phyloP scores from a whole-genome alignment of 495 filamentous ascomycete genomes.

The Penicillium alfredii region DNA sequence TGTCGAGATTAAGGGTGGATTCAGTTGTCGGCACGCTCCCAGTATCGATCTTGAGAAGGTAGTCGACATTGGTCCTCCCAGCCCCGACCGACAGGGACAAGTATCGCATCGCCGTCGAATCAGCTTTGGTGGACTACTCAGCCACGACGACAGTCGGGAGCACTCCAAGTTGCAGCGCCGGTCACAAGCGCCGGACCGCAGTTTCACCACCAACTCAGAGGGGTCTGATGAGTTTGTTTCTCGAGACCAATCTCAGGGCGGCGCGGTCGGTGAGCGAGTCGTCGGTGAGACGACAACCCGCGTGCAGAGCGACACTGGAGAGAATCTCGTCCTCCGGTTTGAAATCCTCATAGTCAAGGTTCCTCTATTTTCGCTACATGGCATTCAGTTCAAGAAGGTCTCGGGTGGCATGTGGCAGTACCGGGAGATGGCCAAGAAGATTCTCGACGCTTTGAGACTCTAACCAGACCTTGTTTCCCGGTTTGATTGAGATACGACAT shows the following conservation, averaged over 20 bases:
- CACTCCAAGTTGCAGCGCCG: constrained; percentile 30
- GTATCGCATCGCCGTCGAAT: constrained; percentile 69
- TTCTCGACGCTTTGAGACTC: constrained; percentile 79
- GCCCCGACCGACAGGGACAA: constrained; percentile 47
- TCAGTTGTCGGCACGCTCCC: constrained; percentile 79
- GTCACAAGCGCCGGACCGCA: constrained; percentile 52
- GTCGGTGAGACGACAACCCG: constrained; percentile 79
- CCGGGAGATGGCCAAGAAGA: constrained; percentile 94
- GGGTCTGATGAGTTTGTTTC: constrained; percentile 65
- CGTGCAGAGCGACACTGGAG: constrained; percentile 78
- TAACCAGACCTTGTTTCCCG: constrained; percentile 27
- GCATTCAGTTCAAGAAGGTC: constrained; percentile 97
- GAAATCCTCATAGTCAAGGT: constrained; percentile 99
- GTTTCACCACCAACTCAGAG: constrained; percentile 71
- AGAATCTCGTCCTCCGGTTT: constrained; percentile 75
- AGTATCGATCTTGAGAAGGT: constrained; percentile 82
- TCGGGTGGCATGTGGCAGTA: constrained; percentile 97
- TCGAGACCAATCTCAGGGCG: constrained; percentile 28
- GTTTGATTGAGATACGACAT: neutral
- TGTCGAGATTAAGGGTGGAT: constrained; percentile 87
- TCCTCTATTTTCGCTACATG: constrained; percentile 84
- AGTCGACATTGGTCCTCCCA: constrained; percentile 50
- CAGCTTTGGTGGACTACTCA: constrained; percentile 69
- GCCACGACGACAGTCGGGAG: constrained; percentile 50
- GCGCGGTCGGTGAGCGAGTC: constrained; percentile 41